phyloP scores from a whole-genome alignment of 140 eudicot genomes.

The Oenanthe javanica region DNA sequence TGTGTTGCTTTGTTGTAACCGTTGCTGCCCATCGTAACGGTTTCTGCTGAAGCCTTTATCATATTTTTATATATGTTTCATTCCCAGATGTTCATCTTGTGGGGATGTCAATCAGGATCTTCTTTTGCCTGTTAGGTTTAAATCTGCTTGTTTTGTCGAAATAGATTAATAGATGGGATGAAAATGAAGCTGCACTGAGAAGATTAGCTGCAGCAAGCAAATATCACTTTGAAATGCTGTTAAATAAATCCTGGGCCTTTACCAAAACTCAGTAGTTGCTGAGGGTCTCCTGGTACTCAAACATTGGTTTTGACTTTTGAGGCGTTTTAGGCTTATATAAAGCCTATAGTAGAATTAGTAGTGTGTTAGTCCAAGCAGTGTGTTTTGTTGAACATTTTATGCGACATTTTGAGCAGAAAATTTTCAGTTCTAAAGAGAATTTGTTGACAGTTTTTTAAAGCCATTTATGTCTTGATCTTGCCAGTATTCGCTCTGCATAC shows the following conservation, averaged over 20 bases:
- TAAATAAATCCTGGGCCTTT: background rate
- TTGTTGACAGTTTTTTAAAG: background rate
- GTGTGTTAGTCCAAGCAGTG: background rate
- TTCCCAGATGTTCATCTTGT: background rate
- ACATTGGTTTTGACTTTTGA: background rate
- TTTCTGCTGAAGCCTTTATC: background rate
- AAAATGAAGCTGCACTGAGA: background rate
- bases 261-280: background rate
- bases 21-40: background rate
- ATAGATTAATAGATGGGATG: background rate
- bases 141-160: background rate
- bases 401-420: background rate
- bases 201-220: background rate
- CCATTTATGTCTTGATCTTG: no score
- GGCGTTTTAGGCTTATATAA: background rate
- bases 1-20: background rate
- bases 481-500: no score
- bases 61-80: background rate
- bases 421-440: background rate
- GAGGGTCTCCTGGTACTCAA: background rate
- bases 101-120: background rate
- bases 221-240: background rate
- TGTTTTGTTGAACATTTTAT: background rate
- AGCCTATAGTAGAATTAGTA: background rate
- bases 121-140: background rate